These are phyloP conservation scores for Amanita thiersii DNA, from an alignment of 768 basidiomycete species.

Conservation along the genomic window DNA sequence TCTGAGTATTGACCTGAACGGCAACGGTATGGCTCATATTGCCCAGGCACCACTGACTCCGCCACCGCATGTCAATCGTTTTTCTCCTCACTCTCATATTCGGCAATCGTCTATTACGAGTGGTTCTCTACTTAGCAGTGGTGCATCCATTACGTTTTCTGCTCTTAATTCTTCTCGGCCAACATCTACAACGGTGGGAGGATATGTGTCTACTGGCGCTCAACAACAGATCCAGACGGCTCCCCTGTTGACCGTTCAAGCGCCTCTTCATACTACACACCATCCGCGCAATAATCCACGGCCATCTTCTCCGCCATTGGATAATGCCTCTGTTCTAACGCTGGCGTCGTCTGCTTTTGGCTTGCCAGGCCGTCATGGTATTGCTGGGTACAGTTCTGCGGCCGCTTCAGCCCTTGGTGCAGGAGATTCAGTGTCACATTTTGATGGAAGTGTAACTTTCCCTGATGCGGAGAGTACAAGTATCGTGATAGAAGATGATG, in stretches of 20 bases:
- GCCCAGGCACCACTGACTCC: slow-evolving; percentile 74
- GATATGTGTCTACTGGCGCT: slow-evolving; percentile 16
- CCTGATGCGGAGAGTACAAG: slow-evolving; percentile 63
- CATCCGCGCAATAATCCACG: slow-evolving; percentile 95
- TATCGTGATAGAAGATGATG: slow-evolving; percentile 61
- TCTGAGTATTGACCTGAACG: slow-evolving; percentile 78
- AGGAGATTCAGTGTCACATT: slow-evolving; percentile 64
- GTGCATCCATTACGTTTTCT: slow-evolving; percentile 67
- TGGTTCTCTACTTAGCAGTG: slow-evolving; percentile 35
- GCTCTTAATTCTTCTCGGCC: slow-evolving; percentile 45
- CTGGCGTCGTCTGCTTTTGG: slow-evolving; percentile 92
- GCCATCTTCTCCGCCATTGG: slow-evolving; percentile 82
- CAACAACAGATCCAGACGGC: slow-evolving; percentile 20
- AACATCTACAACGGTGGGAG: slow-evolving; percentile 26
- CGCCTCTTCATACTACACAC: slow-evolving; percentile 84
- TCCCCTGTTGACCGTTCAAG: slow-evolving; percentile 46
- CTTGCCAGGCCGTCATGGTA: slow-evolving; percentile 44
- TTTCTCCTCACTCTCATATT: slow-evolving; percentile 39
- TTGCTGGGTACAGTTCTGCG: slow-evolving; percentile 32
- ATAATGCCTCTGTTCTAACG: slow-evolving; percentile 89
- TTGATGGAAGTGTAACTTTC: slow-evolving; percentile 50
- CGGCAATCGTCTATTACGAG: slow-evolving; percentile 54
- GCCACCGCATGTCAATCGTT: slow-evolving; percentile 40
- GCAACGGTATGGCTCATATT: slow-evolving; percentile 84
- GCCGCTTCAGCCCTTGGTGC: slow-evolving; percentile 44